Percentiles rank a stretch among this genome's conserved stretches.
Evolutionary conservation across 2,329 filamentous ascomycete species (phyloP).

Genomic region (Penicillium sp.): DNA sequence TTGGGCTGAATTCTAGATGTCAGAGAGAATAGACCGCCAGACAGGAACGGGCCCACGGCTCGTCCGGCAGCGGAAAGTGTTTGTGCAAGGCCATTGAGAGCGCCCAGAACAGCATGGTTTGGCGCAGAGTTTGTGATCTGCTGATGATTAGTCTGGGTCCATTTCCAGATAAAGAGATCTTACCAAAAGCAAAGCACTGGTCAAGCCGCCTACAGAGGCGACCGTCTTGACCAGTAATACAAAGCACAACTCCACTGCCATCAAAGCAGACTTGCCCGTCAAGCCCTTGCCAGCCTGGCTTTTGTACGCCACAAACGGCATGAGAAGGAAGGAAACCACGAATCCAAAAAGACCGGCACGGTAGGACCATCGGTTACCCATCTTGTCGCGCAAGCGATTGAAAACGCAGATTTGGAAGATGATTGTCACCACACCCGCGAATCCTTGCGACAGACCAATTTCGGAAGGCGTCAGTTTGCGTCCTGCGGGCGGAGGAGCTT

Average conservation of each 20-base stretch:
- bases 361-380: conserved; percentile 84
- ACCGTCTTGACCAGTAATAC: conserved; percentile 85
- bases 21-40: conserved; percentile 77
- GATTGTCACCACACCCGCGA: conserved; percentile 80
- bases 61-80: conserved; percentile 86
- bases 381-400: conserved; percentile 65
- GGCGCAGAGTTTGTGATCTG: conserved; percentile 92
- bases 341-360: conserved; percentile 71
- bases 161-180: conserved; percentile 28
- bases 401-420: conserved; percentile 85
- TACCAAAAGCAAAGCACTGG: conserved; percentile 80
- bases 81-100: conserved; percentile 88
- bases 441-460: conserved; percentile 78
- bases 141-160: not conserved
- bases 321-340: conserved; percentile 72
- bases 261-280: conserved; percentile 59
- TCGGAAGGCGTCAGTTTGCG: conserved; percentile 68
- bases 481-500: conserved; percentile 67
- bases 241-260: conserved; percentile 74
- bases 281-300: conserved; percentile 55
- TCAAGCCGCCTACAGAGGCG: conserved; percentile 80
- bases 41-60: conserved; percentile 80
- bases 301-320: conserved; percentile 83
- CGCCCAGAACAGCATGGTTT: conserved; percentile 76
- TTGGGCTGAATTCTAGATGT: conserved; percentile 67